Evolutionary conservation across 345 rosid species (phyloP).

Genomic region (Linum lewisii): DNA sequence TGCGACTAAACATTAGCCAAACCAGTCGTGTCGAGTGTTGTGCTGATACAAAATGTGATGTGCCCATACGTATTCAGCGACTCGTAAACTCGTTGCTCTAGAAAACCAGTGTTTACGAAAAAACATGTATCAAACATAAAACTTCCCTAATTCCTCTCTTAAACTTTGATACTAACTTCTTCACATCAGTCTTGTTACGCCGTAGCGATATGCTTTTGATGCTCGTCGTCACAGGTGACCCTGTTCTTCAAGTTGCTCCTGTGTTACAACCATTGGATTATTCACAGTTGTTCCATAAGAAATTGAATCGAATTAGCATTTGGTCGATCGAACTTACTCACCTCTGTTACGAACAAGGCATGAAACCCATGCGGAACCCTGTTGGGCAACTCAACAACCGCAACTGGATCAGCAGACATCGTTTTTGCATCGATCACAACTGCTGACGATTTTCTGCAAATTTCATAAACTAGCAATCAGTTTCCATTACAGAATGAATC

Average conservation of each 20-base stretch:
- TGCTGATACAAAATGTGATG: too few species aligned
- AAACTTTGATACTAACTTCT: too few species aligned
- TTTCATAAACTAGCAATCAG: not conserved
- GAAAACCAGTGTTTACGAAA: too few species aligned
- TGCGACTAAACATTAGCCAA: too few species aligned
- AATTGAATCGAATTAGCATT: not conserved
- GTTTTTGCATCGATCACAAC: slow-evolving; percentile 82
- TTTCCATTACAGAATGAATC: not conserved
- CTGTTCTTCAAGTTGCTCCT: slow-evolving; percentile 77
- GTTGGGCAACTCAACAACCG: slow-evolving; percentile 81
- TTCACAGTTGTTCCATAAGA: not conserved
- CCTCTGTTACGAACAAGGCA: slow-evolving; percentile 87
- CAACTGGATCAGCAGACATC: slow-evolving; percentile 88
- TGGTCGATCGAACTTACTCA: slow-evolving; percentile 13
- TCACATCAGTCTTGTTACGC: too few species aligned
- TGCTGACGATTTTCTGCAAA: slow-evolving; percentile 67
- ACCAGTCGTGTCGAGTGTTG: too few species aligned
- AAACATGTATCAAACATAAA: too few species aligned
- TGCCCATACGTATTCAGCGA: too few species aligned
- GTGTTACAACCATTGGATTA: slow-evolving; percentile 19
- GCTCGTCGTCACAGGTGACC: slow-evolving; percentile 19
- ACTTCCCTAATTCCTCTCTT: too few species aligned
- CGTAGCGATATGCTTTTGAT: too few species aligned
- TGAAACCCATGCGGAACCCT: slow-evolving; percentile 92
- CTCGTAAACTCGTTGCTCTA: too few species aligned